Evolutionary conservation across 139 green algal species (phyloP), one percentile per base, ranked within the genome.

Genomic region (Parachlorella kessleri): DNA sequence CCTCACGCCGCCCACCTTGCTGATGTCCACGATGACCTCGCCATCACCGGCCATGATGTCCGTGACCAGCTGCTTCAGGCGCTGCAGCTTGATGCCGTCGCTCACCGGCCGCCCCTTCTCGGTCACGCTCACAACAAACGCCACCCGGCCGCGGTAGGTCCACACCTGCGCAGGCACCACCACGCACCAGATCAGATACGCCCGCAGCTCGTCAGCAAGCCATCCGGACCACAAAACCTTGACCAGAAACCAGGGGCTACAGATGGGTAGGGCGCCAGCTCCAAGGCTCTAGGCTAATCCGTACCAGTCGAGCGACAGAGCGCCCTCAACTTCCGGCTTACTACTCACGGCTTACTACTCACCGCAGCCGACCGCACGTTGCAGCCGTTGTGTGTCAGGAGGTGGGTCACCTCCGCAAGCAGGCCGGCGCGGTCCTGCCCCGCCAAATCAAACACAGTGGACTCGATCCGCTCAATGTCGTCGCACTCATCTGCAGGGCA

Each of bases 391-490:
- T 84, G 70, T 0, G 86, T 91, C 23, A 99, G 86, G 63, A 98
- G 86, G 65, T 92, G 79, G 30, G 93, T 93, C 18, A 98, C 88
- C 28, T 96, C 89, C 4, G 90, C 90, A 55, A 99, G 86, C 66
- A 99, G 82, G 36, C 96, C 96, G 0, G 86, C 68, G 2, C 88
- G 82, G 85, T 99, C 96, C 4, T 80, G 66, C 0, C 95, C 96
- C 23, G 94, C 81, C 37, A 98, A 75, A 85, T 99, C 95, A 80
- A 99, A 92, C 36, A 97, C 93, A 8, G 93, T 96, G 35, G 87
- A 82, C 66, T 87, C 75, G 8, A 89, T 55, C 37, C 73, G 55
- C 38, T 79, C 53, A 26, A 40, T 48, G 67, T 87, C 77, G 26
- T 86, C 80, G 18, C 80, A 88, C 35, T 87, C 83, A 72, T 87